These are phyloP conservation scores for Cladophialophora exuberans DNA, from an alignment of 2,329 filamentous ascomycete genomes.

Conservation along the genomic window DNA sequence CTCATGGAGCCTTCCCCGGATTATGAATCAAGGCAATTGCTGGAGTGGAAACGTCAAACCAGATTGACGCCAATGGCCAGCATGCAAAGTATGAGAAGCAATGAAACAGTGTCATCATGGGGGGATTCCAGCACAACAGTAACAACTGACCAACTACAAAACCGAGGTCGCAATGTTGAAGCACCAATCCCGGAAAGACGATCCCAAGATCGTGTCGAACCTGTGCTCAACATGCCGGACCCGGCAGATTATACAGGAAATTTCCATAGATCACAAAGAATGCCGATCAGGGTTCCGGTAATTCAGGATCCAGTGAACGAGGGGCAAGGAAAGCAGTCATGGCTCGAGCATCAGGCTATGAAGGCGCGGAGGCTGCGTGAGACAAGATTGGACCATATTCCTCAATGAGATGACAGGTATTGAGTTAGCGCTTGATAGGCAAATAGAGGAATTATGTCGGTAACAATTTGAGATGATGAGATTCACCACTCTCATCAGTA, in stretches of 20 bases:
- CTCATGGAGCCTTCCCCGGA: background rate
- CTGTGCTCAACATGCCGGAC: no score
- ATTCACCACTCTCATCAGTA: no score
- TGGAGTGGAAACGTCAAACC: conserved; percentile 3
- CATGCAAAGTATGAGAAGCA: background rate
- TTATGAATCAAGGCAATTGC: background rate
- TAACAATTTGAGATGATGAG: background rate
- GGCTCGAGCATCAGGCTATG: conserved; percentile 3
- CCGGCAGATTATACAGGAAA: no score
- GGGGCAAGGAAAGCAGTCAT: background rate
- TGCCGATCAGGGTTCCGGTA: background rate
- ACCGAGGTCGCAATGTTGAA: no score
- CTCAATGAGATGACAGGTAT: background rate
- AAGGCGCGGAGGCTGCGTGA: background rate
- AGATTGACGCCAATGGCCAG: background rate
- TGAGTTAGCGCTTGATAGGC: no score
- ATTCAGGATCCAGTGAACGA: no score
- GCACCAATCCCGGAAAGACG: no score
- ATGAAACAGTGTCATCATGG: background rate
- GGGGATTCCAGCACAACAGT: no score
- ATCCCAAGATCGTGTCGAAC: no score
- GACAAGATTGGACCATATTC: no score
- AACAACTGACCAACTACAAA: no score
- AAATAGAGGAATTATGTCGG: background rate
- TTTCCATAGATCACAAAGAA: no score